Percentiles rank a stretch among this genome's conserved stretches.
These are phyloP conservation scores for Fusarium tjaetaba DNA, from an alignment of 2,329 filamentous ascomycete genomes.

Conservation along the genomic window DNA sequence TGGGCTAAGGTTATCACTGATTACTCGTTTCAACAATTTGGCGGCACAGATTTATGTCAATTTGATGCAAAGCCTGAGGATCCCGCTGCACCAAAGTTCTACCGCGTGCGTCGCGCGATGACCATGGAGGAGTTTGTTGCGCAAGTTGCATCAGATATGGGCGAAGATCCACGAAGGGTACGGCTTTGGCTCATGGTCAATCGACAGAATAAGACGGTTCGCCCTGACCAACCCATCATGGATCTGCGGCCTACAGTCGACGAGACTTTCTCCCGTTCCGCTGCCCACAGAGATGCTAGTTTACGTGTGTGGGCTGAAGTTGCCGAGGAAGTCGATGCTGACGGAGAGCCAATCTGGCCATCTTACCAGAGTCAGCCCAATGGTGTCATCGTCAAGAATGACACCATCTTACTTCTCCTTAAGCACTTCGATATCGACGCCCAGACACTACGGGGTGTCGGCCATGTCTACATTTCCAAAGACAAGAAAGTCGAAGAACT, in stretches of 20 bases:
- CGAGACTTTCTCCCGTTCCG: slow-evolving; percentile 66
- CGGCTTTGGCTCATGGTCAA: slow-evolving; percentile 98
- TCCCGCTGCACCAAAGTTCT: slow-evolving; percentile 74
- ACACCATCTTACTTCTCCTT: slow-evolving; percentile 83
- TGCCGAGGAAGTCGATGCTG: slow-evolving; percentile 70
- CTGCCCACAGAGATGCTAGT: slow-evolving; percentile 72
- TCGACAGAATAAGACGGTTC: slow-evolving; percentile 94
- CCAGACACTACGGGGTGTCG: slow-evolving; percentile 79
- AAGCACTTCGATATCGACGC: slow-evolving; percentile 87
- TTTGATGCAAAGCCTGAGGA: slow-evolving; percentile 73
- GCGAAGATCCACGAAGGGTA: slow-evolving; percentile 73
- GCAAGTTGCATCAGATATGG: slow-evolving; percentile 75
- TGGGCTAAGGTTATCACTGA: slow-evolving; percentile 84
- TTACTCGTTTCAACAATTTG: slow-evolving; percentile 81
- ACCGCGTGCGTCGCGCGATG: slow-evolving; percentile 79
- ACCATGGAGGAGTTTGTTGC: slow-evolving; percentile 79
- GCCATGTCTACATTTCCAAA: slow-evolving; percentile 87
- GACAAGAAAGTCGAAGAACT: slow-evolving; percentile 90
- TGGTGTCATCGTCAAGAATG: slow-evolving; percentile 66
- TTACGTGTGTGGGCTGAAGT: slow-evolving; percentile 91
- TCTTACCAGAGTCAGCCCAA: slow-evolving; percentile 68
- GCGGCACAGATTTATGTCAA: slow-evolving; percentile 83
- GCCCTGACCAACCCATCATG: slow-evolving; percentile 87
- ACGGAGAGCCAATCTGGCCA: slow-evolving; percentile 79
- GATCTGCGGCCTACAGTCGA: slow-evolving; percentile 81